Percentiles rank a stretch among this genome's conserved stretches.
Conservation (phyloP, 306 rosid genomes). For the Oemleria cerasiformis region DNA sequence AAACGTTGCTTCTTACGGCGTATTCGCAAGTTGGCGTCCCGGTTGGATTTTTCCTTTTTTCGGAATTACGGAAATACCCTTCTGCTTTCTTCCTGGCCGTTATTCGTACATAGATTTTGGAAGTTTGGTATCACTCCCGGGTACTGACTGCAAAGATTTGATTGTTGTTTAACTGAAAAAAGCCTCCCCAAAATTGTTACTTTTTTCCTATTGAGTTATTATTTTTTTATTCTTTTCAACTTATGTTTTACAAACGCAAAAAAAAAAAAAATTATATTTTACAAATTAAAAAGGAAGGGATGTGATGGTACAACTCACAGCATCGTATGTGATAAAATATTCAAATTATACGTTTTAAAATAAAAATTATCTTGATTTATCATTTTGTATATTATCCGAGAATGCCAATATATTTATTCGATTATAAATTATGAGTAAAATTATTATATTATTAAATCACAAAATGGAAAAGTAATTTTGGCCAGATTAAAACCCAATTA, state of each 20-base stretch:
- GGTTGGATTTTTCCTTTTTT: not conserved
- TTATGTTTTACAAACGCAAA: not conserved
- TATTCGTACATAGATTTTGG: not conserved
- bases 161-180: not conserved
- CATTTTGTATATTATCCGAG: too few relatives aligned
- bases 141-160: not conserved
- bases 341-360: too few relatives aligned
- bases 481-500: not conserved
- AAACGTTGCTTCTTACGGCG: constrained; percentile 26
- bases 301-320: too few relatives aligned
- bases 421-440: too few relatives aligned
- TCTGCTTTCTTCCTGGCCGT: not conserved
- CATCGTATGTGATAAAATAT: too few relatives aligned
- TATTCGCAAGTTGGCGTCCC: constrained; percentile 38
- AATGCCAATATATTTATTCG: too few relatives aligned
- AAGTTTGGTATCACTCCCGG: not conserved
- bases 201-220: not conserved
- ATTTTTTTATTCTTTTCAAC: not conserved
- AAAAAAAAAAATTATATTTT: not conserved
- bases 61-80: constrained; percentile 33
- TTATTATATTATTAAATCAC: too few relatives aligned
- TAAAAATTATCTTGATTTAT: too few relatives aligned
- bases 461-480: too few relatives aligned
- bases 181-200: not conserved
- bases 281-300: too few relatives aligned